These are phyloP conservation scores for Coniochaeta hoffmannii DNA, from an alignment of 2,329 filamentous ascomycete species.

Conservation along the genomic window DNA sequence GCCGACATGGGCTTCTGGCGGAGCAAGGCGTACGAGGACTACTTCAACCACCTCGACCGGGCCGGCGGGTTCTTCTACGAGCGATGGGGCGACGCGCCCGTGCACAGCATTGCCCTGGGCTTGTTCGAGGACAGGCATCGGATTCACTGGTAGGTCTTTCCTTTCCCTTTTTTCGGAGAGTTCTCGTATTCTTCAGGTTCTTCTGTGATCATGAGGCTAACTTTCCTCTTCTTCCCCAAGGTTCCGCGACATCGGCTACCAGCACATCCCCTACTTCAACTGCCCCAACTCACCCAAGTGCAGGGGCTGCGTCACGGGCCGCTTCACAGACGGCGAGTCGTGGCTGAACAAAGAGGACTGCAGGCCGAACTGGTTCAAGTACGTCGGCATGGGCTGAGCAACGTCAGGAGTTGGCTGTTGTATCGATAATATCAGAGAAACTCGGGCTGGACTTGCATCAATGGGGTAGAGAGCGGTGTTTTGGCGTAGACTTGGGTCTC, in stretches of 20 bases:
- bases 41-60: slow-evolving; percentile 90
- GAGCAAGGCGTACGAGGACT: slow-evolving; percentile 83
- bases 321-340: slow-evolving; percentile 80
- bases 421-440: background rate
- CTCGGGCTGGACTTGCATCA: background rate
- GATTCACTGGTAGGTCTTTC: slow-evolving; percentile 73
- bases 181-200: no score
- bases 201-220: no score
- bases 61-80: slow-evolving; percentile 98
- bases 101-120: slow-evolving; percentile 88
- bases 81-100: slow-evolving; percentile 94
- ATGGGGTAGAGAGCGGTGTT: background rate
- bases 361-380: slow-evolving; percentile 95
- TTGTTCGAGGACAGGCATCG: slow-evolving; percentile 86
- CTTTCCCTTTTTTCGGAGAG: no score
- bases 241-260: slow-evolving; percentile 99
- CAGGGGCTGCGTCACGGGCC: slow-evolving; percentile 75
- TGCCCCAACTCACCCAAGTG: slow-evolving; percentile 96
- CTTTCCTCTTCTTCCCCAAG: slow-evolving; percentile 35
- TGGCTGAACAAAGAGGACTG: slow-evolving; percentile 90
- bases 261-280: slow-evolving; percentile 98
- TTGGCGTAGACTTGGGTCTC: background rate
- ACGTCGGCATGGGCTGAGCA: slow-evolving; percentile 65
- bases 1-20: slow-evolving; percentile 90
- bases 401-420: background rate